Evolutionary conservation across 371 early-diverging fungal genomes (phyloP), one percentile per base, ranked within the genome.

Genomic region (Mortierella sp.): DNA sequence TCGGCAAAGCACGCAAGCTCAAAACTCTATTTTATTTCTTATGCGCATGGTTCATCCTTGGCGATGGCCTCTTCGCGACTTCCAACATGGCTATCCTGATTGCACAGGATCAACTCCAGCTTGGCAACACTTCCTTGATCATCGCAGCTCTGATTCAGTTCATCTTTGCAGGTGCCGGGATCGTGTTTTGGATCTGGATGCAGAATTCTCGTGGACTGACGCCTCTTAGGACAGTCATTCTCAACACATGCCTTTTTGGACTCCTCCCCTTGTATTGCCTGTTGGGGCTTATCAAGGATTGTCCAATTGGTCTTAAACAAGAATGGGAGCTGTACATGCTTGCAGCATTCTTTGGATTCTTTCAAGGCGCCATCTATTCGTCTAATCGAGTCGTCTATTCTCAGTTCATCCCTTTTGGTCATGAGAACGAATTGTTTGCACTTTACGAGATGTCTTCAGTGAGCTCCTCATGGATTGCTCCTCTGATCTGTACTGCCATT

Each of bases 351-450:
- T 78, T 78, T 48, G 79, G 79, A 0, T 9, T 78, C 70, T 74
- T 78, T 50, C 40, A 36, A 43, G 79, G 70, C 1, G 79, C 79
- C 32, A 78, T 74, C 40, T 74, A 78, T 58, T 78, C 79, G 1
- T 78, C 79, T 1, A 70, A 70, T 48, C 66, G 74, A 1, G 79
- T 78, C 0, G 74, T 78, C n/a, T 78, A 58, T 63, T 69, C 79
- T 0, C 79, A 78, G 58, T 70, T 78, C 32, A 78, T 78, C 16
- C 79, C 79, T 0, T 58, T 62, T 0, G 79, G 79, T 1, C 79
- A 78, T 52, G 79, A 78, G 58, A 78, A 78, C 24, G 79, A 74
- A 45, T 47, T 78, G n/a, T 78, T 74, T 67, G 79, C 79, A 15
- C 58, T 78, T 50, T 78, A 78, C n/a, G 79, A 78, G 21, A 74